phyloP scores from a whole-genome alignment of 2,329 filamentous ascomycete genomes.

The Thielaviopsis euricoi region DNA sequence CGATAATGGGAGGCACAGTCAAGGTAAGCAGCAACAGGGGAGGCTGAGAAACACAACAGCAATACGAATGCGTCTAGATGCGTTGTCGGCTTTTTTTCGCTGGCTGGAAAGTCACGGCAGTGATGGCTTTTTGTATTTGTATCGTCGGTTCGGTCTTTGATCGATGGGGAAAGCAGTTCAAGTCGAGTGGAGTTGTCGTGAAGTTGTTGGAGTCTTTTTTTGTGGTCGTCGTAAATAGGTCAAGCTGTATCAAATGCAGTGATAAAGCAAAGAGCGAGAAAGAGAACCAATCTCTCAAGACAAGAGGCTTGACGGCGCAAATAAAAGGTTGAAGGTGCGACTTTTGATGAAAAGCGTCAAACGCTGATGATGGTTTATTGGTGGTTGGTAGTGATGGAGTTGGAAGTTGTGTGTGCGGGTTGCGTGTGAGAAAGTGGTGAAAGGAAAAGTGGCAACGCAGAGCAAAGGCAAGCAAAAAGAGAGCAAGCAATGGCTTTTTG shows the following conservation, averaged over 20 bases:
- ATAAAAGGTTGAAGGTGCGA: background rate
- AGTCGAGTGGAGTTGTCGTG: background rate
- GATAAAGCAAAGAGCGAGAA: background rate
- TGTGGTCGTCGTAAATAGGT: background rate
- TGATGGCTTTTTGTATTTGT: background rate
- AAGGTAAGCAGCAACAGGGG: background rate
- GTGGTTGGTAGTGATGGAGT: slow-evolving; percentile 1
- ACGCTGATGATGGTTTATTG: background rate
- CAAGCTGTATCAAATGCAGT: background rate
- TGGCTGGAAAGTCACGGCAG: background rate
- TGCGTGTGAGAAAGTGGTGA: background rate
- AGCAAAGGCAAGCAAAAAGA: background rate
- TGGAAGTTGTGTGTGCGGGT: background rate
- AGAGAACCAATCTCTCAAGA: background rate
- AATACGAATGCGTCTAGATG: background rate
- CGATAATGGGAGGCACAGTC: background rate
- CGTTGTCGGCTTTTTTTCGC: background rate
- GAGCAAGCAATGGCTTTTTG: background rate
- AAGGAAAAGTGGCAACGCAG: slow-evolving; percentile 7
- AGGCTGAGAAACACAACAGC: background rate
- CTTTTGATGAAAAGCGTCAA: background rate
- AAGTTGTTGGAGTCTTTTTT: background rate
- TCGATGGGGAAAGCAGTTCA: background rate
- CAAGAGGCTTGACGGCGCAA: background rate
- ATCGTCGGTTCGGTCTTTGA: background rate